Evolutionary conservation across 352 stramenopile genomes (phyloP).

Genomic region (Globisporangium takayamanum): DNA sequence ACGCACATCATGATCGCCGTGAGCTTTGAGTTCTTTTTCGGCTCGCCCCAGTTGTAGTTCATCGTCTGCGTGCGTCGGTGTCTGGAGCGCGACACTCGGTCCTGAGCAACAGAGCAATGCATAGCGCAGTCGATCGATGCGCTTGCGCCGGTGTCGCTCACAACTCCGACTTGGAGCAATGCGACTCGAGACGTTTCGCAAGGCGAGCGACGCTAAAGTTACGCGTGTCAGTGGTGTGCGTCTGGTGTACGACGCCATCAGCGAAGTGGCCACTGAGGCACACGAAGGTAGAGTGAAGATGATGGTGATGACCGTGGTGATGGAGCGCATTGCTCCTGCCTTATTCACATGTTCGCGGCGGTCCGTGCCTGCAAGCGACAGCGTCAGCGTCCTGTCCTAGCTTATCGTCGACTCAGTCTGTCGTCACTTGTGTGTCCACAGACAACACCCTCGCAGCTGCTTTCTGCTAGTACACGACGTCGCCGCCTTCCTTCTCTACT

Average conservation of each 20-base stretch:
- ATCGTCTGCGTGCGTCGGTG: slow-evolving; percentile 17
- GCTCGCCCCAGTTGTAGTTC: slow-evolving; percentile 83
- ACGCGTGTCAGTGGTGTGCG: neutral
- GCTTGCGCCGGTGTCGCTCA: neutral
- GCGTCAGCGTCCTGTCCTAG: neutral
- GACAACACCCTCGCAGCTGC: neutral
- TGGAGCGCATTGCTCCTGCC: neutral
- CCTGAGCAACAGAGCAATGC: too few relatives aligned
- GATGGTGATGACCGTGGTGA: too few relatives aligned
- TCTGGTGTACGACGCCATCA: too few relatives aligned
- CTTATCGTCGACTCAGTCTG: neutral
- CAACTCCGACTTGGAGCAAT: too few relatives aligned
- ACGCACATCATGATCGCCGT: slow-evolving; percentile 72
- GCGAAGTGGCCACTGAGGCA: too few relatives aligned
- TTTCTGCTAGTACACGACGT: too few relatives aligned
- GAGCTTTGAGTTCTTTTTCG: slow-evolving; percentile 72
- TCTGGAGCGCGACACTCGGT: neutral
- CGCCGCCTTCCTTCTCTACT: neutral
- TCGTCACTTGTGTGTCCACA: neutral
- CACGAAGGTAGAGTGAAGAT: too few relatives aligned
- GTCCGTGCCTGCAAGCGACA: too few relatives aligned
- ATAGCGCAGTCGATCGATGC: neutral
- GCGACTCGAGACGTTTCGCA: neutral
- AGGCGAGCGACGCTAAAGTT: neutral
- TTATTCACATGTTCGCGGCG: neutral